A percentile compares a stretch with the other conserved stretches of the same genome.
Evolutionary conservation across 768 basidiomycete species (phyloP).

Genomic region (Ramaria sp.): DNA sequence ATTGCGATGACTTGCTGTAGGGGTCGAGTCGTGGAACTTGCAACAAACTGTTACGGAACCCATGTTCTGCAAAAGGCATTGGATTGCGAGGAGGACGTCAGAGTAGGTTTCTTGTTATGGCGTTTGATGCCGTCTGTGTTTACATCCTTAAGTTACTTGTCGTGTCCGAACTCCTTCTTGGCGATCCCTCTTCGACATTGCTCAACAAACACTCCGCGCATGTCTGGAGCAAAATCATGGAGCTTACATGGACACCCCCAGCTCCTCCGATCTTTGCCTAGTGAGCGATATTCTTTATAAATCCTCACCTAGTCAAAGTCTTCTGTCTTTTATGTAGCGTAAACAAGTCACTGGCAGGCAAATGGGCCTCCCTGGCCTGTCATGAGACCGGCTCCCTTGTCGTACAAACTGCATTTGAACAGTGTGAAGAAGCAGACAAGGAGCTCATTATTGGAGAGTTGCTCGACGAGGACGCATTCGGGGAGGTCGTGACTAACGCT

Average conservation of each 20-base stretch:
- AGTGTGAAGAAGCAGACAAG: conserved; percentile 73
- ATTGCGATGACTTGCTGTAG: conserved; percentile 24
- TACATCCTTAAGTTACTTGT: conserved; percentile 37
- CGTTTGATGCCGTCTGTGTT: neutral
- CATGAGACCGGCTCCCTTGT: conserved; percentile 86
- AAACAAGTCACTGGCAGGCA: conserved; percentile 77
- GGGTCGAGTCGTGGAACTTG: conserved; percentile 75
- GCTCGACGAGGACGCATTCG: conserved; percentile 54
- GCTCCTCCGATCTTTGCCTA: conserved; percentile 83
- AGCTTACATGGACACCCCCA: conserved; percentile 76
- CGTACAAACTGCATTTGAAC: conserved; percentile 83
- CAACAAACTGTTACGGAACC: conserved; percentile 83
- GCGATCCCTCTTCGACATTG: conserved; percentile 76
- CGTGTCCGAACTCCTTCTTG: conserved; percentile 73
- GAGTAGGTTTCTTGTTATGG: conserved; percentile 18
- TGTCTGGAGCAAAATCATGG: conserved; percentile 95
- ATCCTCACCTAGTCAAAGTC: neutral
- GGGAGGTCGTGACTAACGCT: conserved; percentile 74
- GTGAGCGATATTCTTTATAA: conserved; percentile 33
- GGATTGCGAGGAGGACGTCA: conserved; percentile 82
- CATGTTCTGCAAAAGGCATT: conserved; percentile 85
- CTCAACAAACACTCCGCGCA: conserved; percentile 89
- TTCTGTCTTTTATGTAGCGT: conserved; percentile 35
- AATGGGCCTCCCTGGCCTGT: conserved; percentile 83
- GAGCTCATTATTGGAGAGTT: conserved; percentile 78